These are phyloP conservation scores for Boletellus dicymbophilus DNA, from an alignment of 1,284 basidiomycete species.

Conservation along the genomic window DNA sequence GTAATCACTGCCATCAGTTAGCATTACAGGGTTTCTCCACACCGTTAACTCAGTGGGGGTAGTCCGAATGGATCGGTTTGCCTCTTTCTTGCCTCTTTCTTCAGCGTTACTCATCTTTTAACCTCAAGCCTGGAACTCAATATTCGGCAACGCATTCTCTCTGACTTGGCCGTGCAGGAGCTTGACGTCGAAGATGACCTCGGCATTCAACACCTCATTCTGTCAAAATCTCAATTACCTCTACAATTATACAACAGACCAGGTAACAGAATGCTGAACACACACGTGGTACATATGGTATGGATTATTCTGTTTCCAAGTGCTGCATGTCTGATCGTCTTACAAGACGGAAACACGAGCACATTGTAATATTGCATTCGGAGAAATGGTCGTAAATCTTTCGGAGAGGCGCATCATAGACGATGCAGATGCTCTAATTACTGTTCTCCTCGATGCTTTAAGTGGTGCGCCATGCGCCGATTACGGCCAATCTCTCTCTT, in stretches of 20 bases:
- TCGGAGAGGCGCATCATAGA: conserved; percentile 52
- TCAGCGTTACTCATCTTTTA: neutral
- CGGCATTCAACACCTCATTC: conserved; percentile 57
- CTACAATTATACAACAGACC: conserved; percentile 14
- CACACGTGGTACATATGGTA: too few species aligned
- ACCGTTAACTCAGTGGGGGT: neutral
- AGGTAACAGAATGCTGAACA: neutral
- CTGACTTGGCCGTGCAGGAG: conserved; percentile 75
- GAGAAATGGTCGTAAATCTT: conserved; percentile 67
- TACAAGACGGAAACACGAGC: conserved; percentile 58
- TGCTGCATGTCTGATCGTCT: conserved; percentile 9
- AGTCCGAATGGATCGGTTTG: conserved; percentile 31
- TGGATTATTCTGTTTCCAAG: neutral
- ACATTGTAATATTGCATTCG: conserved; percentile 78
- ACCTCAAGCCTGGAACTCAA: conserved; percentile 67
- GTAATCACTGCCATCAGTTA: too few species aligned
- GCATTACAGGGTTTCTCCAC: too few species aligned
- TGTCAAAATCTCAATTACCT: conserved; percentile 52
- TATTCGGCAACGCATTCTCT: conserved; percentile 80
- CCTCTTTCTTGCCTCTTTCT: neutral
- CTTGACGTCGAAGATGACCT: conserved; percentile 49
- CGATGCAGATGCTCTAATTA: conserved; percentile 50
- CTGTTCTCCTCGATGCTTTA: conserved; percentile 65
- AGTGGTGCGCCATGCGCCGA: conserved; percentile 70
- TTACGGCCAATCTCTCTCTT: conserved; percentile 75